Evolutionary conservation across 176 grass and related monocot species (phyloP).

Genomic region (Poa pratensis): DNA sequence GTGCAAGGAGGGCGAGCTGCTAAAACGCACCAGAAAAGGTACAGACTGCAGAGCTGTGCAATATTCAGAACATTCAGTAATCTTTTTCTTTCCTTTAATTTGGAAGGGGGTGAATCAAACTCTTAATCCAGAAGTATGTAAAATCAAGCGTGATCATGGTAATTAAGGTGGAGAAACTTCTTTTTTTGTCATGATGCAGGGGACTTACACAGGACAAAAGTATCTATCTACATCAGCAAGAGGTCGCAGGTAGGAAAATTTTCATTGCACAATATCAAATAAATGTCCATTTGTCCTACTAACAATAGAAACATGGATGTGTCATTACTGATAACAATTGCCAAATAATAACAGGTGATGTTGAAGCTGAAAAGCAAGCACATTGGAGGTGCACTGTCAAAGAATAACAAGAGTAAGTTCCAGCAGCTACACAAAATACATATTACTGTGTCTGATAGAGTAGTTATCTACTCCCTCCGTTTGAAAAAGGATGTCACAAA

Average conservation of each 20-base stretch:
- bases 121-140: background rate
- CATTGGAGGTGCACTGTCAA: conserved; percentile 87
- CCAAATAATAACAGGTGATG: conserved; percentile 63
- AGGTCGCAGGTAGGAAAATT: conserved; percentile 68
- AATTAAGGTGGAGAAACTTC: background rate
- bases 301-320: background rate
- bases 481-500: too few species aligned
- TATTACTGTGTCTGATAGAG: background rate
- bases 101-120: background rate
- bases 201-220: conserved; percentile 62
- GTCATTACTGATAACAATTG: conserved; percentile 15
- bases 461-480: too few species aligned
- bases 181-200: conserved; percentile 60
- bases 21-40: conserved; percentile 95
- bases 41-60: background rate
- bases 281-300: background rate
- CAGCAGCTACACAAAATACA: background rate
- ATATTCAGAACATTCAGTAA: conserved; percentile 34
- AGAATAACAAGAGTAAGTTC: conserved; percentile 91
- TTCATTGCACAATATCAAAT: conserved; percentile 20
- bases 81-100: background rate
- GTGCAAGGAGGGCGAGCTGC: conserved; percentile 94
- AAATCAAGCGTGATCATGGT: background rate
- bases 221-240: conserved; percentile 89
- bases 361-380: conserved; percentile 96